phyloP scores from a whole-genome alignment of 805 yeast genomes.

The Blastobotrys terrestris region DNA sequence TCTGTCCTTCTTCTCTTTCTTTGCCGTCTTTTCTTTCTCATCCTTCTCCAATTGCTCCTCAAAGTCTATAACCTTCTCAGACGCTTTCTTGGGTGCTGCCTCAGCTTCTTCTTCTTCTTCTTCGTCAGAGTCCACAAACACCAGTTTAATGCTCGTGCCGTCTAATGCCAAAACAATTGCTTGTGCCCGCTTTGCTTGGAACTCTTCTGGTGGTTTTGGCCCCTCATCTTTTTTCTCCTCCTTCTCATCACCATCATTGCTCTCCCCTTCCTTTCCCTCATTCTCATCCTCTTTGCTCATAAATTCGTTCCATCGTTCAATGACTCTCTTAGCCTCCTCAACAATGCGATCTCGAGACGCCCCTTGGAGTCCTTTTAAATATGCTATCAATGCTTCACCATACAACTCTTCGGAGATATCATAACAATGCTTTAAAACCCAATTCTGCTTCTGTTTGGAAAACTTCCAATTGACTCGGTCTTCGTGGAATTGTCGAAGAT shows the following conservation, averaged over 20 bases:
- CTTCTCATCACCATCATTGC: conserved; percentile 25
- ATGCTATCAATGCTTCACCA: conserved; percentile 43
- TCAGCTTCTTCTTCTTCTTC: conserved; percentile 14
- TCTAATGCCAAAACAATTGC: conserved; percentile 11
- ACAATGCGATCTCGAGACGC: conserved; percentile 56
- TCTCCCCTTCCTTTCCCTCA: conserved; percentile 19
- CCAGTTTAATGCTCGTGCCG: conserved; percentile 15
- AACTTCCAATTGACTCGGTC: conserved; percentile 71
- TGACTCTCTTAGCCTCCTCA: conserved; percentile 41
- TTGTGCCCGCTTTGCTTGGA: conserved; percentile 21
- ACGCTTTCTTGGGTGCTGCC: too few species aligned
- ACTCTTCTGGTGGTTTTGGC: conserved; percentile 18
- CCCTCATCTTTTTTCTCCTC: conserved; percentile 32
- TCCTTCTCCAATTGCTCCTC: too few species aligned
- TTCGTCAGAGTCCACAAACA: conserved; percentile 13
- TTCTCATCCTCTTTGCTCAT: conserved; percentile 20
- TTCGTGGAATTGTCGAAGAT: conserved; percentile 50
- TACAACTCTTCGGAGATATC: conserved; percentile 45
- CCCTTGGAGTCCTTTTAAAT: conserved; percentile 61
- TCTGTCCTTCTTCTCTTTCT: conserved; percentile 7
- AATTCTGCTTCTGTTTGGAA: conserved; percentile 79
- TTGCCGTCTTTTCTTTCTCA: conserved; percentile 13
- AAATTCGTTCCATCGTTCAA: conserved; percentile 51
- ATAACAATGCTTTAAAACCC: conserved; percentile 63
- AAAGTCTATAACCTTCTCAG: too few species aligned